phyloP scores from a whole-genome alignment of 225 moss, liverwort and hornwort genomes.

The Straminergon stramineum region DNA sequence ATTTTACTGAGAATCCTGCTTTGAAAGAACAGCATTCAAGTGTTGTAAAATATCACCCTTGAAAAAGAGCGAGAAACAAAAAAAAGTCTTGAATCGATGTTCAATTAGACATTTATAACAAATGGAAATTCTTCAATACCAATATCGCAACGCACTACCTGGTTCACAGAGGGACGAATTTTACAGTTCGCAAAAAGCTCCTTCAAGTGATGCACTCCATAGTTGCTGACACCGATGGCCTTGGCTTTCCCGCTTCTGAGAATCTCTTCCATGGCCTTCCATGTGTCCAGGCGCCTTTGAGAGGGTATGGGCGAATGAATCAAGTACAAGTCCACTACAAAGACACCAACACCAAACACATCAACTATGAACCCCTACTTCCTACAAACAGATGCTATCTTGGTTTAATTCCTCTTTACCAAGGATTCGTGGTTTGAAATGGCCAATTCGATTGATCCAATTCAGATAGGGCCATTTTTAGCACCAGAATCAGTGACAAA shows the following conservation, averaged over 20 bases:
- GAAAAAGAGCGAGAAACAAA: background rate
- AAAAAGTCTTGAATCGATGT: background rate
- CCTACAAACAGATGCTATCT: background rate
- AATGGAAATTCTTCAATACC: background rate
- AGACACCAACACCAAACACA: background rate
- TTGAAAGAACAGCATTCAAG: background rate
- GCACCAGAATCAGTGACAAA: background rate
- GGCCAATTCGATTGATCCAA: background rate
- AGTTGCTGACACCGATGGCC: constrained; percentile 95
- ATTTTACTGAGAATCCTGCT: background rate
- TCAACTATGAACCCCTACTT: background rate
- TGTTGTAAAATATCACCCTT: background rate
- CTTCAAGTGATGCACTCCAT: constrained; percentile 80
- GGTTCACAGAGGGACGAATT: constrained; percentile 82
- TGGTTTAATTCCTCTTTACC: background rate
- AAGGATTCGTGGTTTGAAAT: background rate
- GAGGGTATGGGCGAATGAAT: constrained; percentile 70
- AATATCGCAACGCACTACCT: constrained; percentile 23
- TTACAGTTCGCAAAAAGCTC: constrained; percentile 65
- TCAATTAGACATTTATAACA: background rate
- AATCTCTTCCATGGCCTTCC: constrained; percentile 93
- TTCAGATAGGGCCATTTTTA: background rate
- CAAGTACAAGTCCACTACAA: constrained; percentile 70
- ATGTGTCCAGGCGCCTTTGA: constrained; percentile 56
- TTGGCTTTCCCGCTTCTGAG: constrained; percentile 70